Evolutionary conservation across 1,284 basidiomycete species (phyloP), one percentile per base, ranked within the genome.

Genomic region (Thecaphora thlaspeos): DNA sequence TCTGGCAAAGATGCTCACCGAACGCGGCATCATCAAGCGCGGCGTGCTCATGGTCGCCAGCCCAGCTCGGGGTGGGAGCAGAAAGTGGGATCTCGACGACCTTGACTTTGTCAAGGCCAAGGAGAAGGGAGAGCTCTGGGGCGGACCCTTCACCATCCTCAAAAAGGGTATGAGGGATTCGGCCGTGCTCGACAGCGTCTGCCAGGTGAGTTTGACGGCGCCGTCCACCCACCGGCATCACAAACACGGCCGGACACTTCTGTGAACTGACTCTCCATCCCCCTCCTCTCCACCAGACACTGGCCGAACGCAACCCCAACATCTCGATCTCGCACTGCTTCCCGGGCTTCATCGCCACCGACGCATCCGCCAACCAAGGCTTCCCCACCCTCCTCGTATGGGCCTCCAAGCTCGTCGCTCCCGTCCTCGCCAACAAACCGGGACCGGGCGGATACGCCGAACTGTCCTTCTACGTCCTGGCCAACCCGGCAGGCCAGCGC

Each of bases 1-100:
- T 1, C 51, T 80, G 30, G 75, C 74, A 12, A 70, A 77, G 41
- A 52, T 68, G 4, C 69, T 80, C 30, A 64, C 76, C 7, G 59
- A 73, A 38, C 51, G 61, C 1, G 70, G 68, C 9, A 68, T 68
- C 9, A 61, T 80, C 54, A 78, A 76, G 42, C 48, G 64, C 3
- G 55, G 70, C 7, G 61, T 76, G 19, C 51, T 76, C 24, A 68
- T 67, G 46, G 63, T 80, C 17, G 69, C 71, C 12, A 62, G 76
- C 8, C 79, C 79, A 0, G 73, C 62, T 2, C 45, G 49, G 39
- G 75, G 61, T 4, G 54, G 51, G 3, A 57, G 48, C 15, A 53
- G 52, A 0, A 32, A 60, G 0, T 48, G 72, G 15, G 68, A 76
- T 39, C 43, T 70, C 3, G 65, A 74, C n/a, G 75, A 78, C 53